Base-by-base conservation (phyloP, 2,329 filamentous ascomycete species). In the Beauveria sp. region DNA sequence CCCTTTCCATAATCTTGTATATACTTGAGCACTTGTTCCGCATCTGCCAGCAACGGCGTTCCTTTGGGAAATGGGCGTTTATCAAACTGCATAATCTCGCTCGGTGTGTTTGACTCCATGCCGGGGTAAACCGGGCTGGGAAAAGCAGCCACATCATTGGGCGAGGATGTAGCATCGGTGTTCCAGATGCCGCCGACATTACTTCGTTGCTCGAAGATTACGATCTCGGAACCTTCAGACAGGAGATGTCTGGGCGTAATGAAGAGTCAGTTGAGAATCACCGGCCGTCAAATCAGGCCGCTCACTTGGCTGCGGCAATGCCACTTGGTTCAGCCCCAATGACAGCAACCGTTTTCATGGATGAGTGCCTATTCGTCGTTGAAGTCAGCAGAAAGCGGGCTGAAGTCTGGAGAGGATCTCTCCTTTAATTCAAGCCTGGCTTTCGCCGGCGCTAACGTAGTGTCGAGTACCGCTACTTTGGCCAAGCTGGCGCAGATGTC, bases 221-320 rank as follows among this genome's bases (percentile, higher is more conserved):
- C 20, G 20, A 55, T 28, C 44, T 55, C 52, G 18, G 37, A 55
- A 37, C 16, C 52, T 43, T 44, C 37, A 28, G 37, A 55, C 22
- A 55, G 24, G 12, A 55, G 37, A 44, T 44, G 37, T 28, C 52
- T 55, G 6, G 28, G 28, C 28, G 28, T 28, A 28, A 28, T 55
- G 52, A 26, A 37, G 16, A 9, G 37, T 55, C 18, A 55, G 52
- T 55, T 40, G 37, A 26, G 37, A 55, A 26, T 44, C 37, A 44
- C 12, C 22, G 18, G 34, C 20, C 18, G 28, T 43, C 37, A 28
- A 43, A 55, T 44, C 10, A 44, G 3, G 52, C 37, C 20, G 52
- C 52, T 44, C 52, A 55, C 52, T 55, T 55, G n/a, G 52, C 52
- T 55, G 52, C 52, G 37, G 52, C 52, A n/a, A 55, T 55, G 52